Base-by-base conservation (phyloP, 2,329 filamentous ascomycete species). In the Hawksworthiomyces lignivorus region DNA sequence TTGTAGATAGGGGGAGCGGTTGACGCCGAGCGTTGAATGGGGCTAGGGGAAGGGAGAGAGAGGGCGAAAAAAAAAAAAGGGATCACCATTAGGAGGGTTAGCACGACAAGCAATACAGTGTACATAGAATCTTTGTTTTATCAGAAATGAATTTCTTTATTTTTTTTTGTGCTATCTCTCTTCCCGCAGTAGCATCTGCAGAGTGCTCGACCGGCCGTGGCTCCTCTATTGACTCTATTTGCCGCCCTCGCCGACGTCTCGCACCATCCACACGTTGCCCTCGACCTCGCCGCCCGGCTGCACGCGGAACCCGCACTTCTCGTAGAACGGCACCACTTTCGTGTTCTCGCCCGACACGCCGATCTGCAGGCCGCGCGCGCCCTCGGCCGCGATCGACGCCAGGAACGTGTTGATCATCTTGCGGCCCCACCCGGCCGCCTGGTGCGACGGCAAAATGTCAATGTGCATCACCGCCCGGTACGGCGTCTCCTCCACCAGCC, bases 391-490 rank as follows among this genome's bases (percentile, higher is more conserved):
- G 18, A 70, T 56, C 29, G 59, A 62, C 41, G 57, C 58, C n/a
- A 69, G 56, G 47, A 70, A 69, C 45, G 36, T 45, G 33, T 62
- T 61, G 36, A 69, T 56, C 56, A 68, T 41, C 56, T 55, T 55
- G 43, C 60, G 52, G 5, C 70, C 69, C 67, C 67, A 72, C 2
- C 69, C 69, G 21, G 53, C 45, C 0, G 60, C 59, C 57, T 69
- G 67, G 50, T 53, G 67, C 43, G 44, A 52, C 21, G 59, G 59
- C 42, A 73, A 52, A 48, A 73, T 45, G 47, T 73, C 66, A 39
- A 73, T 68, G 54, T 73, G 70, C 68, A 73, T 62, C 44, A 67
- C 72, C 4, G 62, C 68, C 44, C 60, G 52, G 48, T 61, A 68
- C 37, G 48, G 49, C 14, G 15, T 32, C 9, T 22, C 29, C 18